These are phyloP conservation scores for Saccharomyces eubayanus DNA, from an alignment of 805 yeast species.

Conservation along the genomic window DNA sequence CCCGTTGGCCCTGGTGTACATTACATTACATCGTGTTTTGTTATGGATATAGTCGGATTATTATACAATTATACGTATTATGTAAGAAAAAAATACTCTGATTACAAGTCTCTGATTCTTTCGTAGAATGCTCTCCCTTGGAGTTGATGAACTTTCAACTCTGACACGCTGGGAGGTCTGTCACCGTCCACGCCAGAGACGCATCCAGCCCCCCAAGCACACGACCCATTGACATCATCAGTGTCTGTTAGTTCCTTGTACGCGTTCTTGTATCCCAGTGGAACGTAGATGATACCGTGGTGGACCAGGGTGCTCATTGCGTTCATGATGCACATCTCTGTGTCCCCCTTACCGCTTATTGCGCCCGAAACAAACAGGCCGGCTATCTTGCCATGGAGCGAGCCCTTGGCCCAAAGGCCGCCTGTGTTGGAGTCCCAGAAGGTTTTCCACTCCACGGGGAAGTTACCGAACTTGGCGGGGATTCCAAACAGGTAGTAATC, in stretches of 20 bases:
- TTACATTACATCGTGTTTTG: neutral
- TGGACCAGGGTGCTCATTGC: slow-evolving; percentile 59
- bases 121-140: slow-evolving; percentile 64
- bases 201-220: slow-evolving; percentile 84
- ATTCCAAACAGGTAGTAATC: slow-evolving; percentile 81
- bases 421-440: slow-evolving; percentile 70
- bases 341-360: slow-evolving; percentile 47
- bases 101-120: slow-evolving; percentile 30
- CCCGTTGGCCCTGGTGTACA: neutral
- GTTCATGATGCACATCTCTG: slow-evolving; percentile 62
- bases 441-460: slow-evolving; percentile 69
- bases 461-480: slow-evolving; percentile 78
- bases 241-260: slow-evolving; percentile 47
- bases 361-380: slow-evolving; percentile 63
- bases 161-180: slow-evolving; percentile 55
- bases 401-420: slow-evolving; percentile 69
- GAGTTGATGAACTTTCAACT: slow-evolving; percentile 50
- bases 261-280: slow-evolving; percentile 60
- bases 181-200: slow-evolving; percentile 73
- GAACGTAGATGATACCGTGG: slow-evolving; percentile 75
- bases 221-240: slow-evolving; percentile 66
- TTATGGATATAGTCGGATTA: neutral
- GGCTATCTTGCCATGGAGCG: slow-evolving; percentile 63
- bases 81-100: neutral
- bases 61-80: neutral